These are phyloP conservation scores for Bruguiera gymnorhiza DNA, from an alignment of 345 rosid species.

Conservation along the genomic window DNA sequence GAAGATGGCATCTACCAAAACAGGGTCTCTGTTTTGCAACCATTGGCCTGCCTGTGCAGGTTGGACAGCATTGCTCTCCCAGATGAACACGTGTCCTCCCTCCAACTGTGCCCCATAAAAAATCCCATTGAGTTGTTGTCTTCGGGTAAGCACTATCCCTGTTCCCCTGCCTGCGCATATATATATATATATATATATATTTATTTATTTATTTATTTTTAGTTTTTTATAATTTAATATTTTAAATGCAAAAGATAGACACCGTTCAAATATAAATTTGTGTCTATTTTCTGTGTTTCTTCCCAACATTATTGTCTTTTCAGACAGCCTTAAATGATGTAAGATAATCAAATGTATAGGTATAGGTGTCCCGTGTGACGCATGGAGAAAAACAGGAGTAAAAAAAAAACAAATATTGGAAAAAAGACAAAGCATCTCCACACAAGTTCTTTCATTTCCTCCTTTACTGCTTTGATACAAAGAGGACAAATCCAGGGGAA, in stretches of 20 bases:
- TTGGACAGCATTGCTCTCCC: constrained; percentile 12
- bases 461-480: not conserved
- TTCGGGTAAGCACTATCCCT: constrained; percentile 15
- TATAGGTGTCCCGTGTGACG: constrained; percentile 40
- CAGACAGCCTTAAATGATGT: constrained; percentile 29
- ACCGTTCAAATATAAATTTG: too few relatives aligned
- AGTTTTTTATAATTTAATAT: too few relatives aligned
- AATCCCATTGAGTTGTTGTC: constrained; percentile 25
- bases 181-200: too few relatives aligned
- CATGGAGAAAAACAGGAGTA: not conserved
- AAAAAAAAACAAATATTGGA: not conserved
- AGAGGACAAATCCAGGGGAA: not conserved
- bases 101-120: constrained; percentile 29
- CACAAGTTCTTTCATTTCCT: constrained; percentile 3
- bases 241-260: not conserved
- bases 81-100: constrained; percentile 41
- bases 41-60: not conserved
- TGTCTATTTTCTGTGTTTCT: too few relatives aligned
- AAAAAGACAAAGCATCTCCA: constrained; percentile 10
- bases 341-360: constrained; percentile 29
- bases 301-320: not conserved
- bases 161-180: not conserved
- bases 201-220: too few relatives aligned
- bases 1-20: not conserved
- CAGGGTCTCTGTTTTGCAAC: not conserved